Conservation (phyloP, 768 basidiomycete species). For the Suillus plorans region DNA sequence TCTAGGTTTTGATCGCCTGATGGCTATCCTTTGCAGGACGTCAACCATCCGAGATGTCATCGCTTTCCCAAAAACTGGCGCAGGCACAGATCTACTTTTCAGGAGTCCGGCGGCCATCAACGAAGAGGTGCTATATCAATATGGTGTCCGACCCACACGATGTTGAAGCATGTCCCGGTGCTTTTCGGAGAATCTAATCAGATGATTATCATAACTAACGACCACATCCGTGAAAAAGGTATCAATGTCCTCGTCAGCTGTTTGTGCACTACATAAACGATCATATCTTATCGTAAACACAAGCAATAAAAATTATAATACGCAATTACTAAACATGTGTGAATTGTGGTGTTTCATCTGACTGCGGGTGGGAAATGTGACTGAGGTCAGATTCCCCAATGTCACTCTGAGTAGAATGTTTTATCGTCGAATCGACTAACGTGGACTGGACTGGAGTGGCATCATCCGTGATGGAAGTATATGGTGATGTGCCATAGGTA, state of each 20-base stretch:
- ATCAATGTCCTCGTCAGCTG: background rate
- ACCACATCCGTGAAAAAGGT: constrained; percentile 11
- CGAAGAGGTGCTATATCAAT: constrained; percentile 56
- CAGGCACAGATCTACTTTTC: constrained; percentile 84
- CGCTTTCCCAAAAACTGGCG: constrained; percentile 90
- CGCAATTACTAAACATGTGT: constrained; percentile 13
- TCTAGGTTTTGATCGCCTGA: constrained; percentile 88
- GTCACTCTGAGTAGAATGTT: constrained; percentile 17
- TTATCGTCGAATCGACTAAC: constrained; percentile 10
- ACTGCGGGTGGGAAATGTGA: constrained; percentile 12
- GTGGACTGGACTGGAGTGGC: constrained; percentile 48
- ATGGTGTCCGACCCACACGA: constrained; percentile 49
- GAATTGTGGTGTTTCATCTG: constrained; percentile 28
- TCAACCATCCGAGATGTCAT: constrained; percentile 93
- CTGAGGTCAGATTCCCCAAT: constrained; percentile 19
- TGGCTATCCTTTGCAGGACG: constrained; percentile 86
- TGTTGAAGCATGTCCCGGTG: constrained; percentile 8
- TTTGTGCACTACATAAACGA: background rate
- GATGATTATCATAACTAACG: constrained; percentile 10
- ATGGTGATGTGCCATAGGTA: constrained; percentile 40
- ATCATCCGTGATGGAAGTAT: constrained; percentile 34
- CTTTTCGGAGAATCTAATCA: background rate
- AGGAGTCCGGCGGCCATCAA: constrained; percentile 73
- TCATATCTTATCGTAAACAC: background rate
- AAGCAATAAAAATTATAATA: constrained; percentile 9